Evolutionary conservation across 2,329 filamentous ascomycete species (phyloP), one percentile per base, ranked within the genome.

Genomic region (Rhinocladiella mackenziei): DNA sequence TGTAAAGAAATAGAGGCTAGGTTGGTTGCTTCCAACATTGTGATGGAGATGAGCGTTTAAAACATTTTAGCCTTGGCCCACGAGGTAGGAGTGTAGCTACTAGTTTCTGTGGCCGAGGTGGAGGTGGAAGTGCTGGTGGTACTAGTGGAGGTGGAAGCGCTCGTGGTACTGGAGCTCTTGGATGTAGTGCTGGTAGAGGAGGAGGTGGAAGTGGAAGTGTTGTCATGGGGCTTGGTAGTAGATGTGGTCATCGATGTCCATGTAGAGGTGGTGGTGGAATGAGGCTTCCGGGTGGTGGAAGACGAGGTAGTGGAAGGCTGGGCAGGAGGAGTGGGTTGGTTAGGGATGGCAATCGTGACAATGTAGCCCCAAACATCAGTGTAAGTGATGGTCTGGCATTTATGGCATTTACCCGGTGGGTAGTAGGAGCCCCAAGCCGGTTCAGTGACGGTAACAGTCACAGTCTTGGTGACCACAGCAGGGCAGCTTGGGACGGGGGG

Each of bases 311-410:
- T 36, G 29, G 22, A 39, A 19, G 3, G 29, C 11, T 20, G 13
- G 32, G 11, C 30, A 22, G 34, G 9, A 20, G 26, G 3, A 17
- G 18, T 20, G 29, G 43, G 35, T 2, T 45, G 46, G 11, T 28
- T 43, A 6, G 59, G 60, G 31, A 62, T 43, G 11, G 60, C 57
- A 25, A 62, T 58, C 13, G 59, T 61, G 14, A 47, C 58, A 2
- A 56, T 54, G 18, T 38, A 32, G 5, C 57, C 56, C 14, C 52
- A 41, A 15, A 58, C 53, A 40, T 61, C 56, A 31, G 56, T 59
- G 42, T 58, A 56, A 14, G 60, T 62, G 38, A 58, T 51, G 13
- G 59, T 62, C 41, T 58, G 48, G 52, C 59, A 61, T 26, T 33
- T 30, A 14, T 54, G 28, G 48, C 59, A 61, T 5, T 38, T 10